Evolutionary conservation across 1,139 yeast genomes (phyloP).

Genomic region (Suhomyces ambrosiae): DNA sequence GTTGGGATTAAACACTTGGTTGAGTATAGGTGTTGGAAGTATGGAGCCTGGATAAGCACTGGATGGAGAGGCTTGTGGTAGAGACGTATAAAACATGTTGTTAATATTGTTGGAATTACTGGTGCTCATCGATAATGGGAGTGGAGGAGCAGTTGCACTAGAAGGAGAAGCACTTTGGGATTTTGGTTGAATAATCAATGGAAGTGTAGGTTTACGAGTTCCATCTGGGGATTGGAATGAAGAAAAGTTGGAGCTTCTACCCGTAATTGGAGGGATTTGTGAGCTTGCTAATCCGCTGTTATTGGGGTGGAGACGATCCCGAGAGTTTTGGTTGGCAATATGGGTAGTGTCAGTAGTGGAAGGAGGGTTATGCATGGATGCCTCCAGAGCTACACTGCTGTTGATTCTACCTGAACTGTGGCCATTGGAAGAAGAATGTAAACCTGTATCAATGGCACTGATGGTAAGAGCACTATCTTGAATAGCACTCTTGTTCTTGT

Average conservation of each 20-base stretch:
- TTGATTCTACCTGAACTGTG: constrained; percentile 7
- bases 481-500: constrained; percentile 9
- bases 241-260: constrained; percentile 28
- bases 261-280: constrained; percentile 19
- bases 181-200: constrained; percentile 42
- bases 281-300: constrained; percentile 3
- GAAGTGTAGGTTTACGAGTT: constrained; percentile 39
- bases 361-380: constrained; percentile 5
- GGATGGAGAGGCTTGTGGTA: constrained; percentile 35
- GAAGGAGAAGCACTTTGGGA: constrained; percentile 50
- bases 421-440: constrained; percentile 11
- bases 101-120: constrained; percentile 9
- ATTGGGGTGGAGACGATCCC: constrained; percentile 2
- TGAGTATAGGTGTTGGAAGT: constrained; percentile 42
- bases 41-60: constrained; percentile 23
- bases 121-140: constrained; percentile 25
- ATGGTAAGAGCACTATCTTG: constrained; percentile 39
- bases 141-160: constrained; percentile 43
- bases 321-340: background rate
- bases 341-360: background rate
- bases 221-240: constrained; percentile 43
- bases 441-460: constrained; percentile 39
- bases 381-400: constrained; percentile 8
- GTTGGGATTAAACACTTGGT: constrained; percentile 33
- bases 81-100: constrained; percentile 26